Base-by-base conservation (phyloP, 495 filamentous ascomycete genomes). In the Schizothecium vesticola region DNA sequence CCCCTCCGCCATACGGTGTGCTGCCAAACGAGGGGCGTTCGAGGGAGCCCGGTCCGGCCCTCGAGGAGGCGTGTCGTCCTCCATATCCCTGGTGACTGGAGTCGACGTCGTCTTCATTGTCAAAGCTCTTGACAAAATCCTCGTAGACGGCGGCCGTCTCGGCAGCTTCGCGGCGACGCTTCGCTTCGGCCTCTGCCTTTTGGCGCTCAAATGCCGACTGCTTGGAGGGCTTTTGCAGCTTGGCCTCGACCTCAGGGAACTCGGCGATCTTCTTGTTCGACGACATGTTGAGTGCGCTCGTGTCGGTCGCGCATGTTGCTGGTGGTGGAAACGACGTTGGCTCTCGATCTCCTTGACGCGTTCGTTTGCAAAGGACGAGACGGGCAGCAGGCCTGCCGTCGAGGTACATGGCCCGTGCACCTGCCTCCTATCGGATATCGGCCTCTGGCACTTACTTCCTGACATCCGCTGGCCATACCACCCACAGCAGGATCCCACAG, bases 151-250 rank as follows among this genome's bases (percentile, higher is more conserved):
- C 94, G 36, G 91, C 92, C 22, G 91, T 96, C 78, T 97, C 94
- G 68, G 89, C 92, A 75, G 90, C 90, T 78, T 97, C 94, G 66
- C 92, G 86, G 71, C 87, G 85, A 36, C 92, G 90, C 79, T 97
- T 98, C 19, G 92, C 94, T 82, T 97, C 92, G 33, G 92, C 93
- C 76, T 97, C 94, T 55, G 91, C 92, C 81, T 94, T 95, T 72
- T 95, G 92, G 65, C 90, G 89, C 79, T 98, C 94, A 80, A 96
- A 98, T 33, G 92, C 86, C 13, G 93, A 96, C 76, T 96, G 93
- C 79, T 94, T 96, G 55, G 84, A 86, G 0, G 93, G 90, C 12
- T 92, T 91, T 25, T 91, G 87, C 56, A 97, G 88, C 76, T 97
- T 98, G 56, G 88, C 86, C 36, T 87, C 87, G 60, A 94, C 84